These are phyloP conservation scores for Colletotrichum viniferum DNA, from an alignment of 2,329 filamentous ascomycete species.

Conservation along the genomic window DNA sequence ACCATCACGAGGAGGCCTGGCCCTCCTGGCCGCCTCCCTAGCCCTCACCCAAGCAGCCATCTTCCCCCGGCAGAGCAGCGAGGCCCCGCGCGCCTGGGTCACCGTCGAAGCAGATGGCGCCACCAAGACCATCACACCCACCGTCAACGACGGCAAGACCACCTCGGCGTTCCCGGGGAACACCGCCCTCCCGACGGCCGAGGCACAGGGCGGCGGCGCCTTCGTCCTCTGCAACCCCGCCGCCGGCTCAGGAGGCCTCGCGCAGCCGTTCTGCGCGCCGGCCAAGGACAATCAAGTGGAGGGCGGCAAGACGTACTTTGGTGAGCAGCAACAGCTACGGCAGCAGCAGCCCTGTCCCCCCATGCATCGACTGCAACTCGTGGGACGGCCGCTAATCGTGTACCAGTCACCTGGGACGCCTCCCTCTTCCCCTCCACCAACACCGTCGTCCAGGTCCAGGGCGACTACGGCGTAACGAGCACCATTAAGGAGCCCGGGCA, in stretches of 20 bases:
- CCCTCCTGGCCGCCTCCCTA: neutral
- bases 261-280: slow-evolving; percentile 21
- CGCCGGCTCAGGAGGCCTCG: slow-evolving; percentile 8
- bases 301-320: slow-evolving; percentile 20
- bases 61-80: slow-evolving; percentile 3
- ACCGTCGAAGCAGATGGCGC: slow-evolving; percentile 17
- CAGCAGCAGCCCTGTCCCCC: neutral
- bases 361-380: neutral
- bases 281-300: neutral
- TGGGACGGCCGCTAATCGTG: neutral
- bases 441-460: slow-evolving; percentile 17
- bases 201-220: slow-evolving; percentile 13
- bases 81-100: slow-evolving; percentile 21
- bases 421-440: slow-evolving; percentile 13
- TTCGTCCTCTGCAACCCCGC: slow-evolving; percentile 20
- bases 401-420: slow-evolving; percentile 22
- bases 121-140: slow-evolving; percentile 18
- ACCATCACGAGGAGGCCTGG: neutral
- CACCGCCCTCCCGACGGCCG: slow-evolving; percentile 6
- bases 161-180: slow-evolving; percentile 15
- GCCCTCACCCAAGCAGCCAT: slow-evolving; percentile 5
- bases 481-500: slow-evolving; percentile 3
- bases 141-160: slow-evolving; percentile 16
- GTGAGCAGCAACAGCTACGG: neutral
- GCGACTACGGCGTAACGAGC: slow-evolving; percentile 11